Evolutionary conservation across 306 rosid genomes (phyloP).

Genomic region (Vigna nakashimae): DNA sequence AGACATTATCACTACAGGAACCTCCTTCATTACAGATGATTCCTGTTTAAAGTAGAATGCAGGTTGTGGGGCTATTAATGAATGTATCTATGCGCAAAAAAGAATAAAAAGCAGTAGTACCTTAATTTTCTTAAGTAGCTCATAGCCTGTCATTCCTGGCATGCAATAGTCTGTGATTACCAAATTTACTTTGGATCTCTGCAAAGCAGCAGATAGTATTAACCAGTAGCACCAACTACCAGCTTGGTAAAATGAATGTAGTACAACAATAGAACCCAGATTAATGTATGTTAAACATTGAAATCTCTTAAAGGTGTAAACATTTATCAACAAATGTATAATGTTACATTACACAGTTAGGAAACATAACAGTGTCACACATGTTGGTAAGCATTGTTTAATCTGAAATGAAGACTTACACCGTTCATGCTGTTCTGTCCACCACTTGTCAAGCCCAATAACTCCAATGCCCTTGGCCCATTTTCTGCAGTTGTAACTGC

Average conservation of each 20-base stretch:
- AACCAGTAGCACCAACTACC: slow-evolving; percentile 28
- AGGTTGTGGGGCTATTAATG: slow-evolving; percentile 2
- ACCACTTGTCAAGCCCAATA: slow-evolving; percentile 73
- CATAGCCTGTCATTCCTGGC: slow-evolving; percentile 99
- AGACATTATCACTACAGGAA: slow-evolving; percentile 93
- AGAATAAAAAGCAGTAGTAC: slow-evolving; percentile 37
- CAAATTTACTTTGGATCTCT: slow-evolving; percentile 83
- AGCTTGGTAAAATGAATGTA: background rate
- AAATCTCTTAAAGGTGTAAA: background rate
- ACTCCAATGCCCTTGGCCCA: slow-evolving; percentile 85
- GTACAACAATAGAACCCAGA: slow-evolving; percentile 5
- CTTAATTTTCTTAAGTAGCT: slow-evolving; percentile 91
- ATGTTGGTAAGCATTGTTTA: background rate
- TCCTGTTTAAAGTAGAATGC: slow-evolving; percentile 53
- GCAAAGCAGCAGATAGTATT: slow-evolving; percentile 27
- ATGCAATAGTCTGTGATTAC: slow-evolving; percentile 91
- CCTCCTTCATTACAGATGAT: slow-evolving; percentile 85
- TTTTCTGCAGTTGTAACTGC: slow-evolving; percentile 94
- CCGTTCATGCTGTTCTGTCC: slow-evolving; percentile 49
- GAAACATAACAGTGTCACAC: background rate
- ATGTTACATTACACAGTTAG: background rate
- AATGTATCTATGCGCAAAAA: slow-evolving; percentile 1
- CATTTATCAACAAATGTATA: background rate
- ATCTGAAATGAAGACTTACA: slow-evolving; percentile 49
- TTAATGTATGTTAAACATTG: background rate